phyloP scores from a whole-genome alignment of 1,284 basidiomycete species.

The Malassezia yamatoensis region DNA sequence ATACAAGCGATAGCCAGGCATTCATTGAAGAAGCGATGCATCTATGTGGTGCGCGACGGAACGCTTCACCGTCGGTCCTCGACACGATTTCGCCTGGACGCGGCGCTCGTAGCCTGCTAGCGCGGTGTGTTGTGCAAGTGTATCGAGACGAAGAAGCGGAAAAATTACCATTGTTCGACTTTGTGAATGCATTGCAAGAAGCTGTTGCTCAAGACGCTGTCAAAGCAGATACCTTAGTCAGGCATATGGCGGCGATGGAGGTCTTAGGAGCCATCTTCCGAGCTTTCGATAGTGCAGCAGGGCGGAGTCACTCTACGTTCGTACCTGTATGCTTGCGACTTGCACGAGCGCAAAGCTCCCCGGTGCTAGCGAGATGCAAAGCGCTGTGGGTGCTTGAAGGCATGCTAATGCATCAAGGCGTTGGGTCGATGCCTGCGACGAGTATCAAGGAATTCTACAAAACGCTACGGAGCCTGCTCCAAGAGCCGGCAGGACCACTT shows the following conservation, averaged over 20 bases:
- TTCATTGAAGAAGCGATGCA: conserved; percentile 3
- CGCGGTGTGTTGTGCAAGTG: conserved; percentile 8
- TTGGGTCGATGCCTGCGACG: conserved; percentile 45
- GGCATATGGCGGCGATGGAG: conserved; percentile 63
- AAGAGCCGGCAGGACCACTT: conserved; percentile 74
- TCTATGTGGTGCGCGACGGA: conserved; percentile 6
- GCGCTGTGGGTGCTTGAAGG: conserved; percentile 66
- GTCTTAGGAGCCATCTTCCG: conserved; percentile 79
- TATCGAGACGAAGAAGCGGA: conserved; percentile 19
- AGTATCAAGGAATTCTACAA: conserved; percentile 74
- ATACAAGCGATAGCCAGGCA: conserved; percentile 7
- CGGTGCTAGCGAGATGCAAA: conserved; percentile 62
- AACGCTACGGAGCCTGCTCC: conserved; percentile 63
- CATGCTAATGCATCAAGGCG: conserved; percentile 66
- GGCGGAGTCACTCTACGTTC: conserved; percentile 61
- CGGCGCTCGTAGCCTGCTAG: conserved; percentile 4
- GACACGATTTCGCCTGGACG: conserved; percentile 1
- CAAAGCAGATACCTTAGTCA: background rate
- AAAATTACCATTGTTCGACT: conserved; percentile 13
- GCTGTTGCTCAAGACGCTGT: background rate
- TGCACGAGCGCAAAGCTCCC: conserved; percentile 25
- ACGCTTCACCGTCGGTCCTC: background rate
- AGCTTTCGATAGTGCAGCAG: conserved; percentile 69
- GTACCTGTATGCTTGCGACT: conserved; percentile 11
- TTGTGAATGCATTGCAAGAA: background rate